phyloP scores from a whole-genome alignment of 768 basidiomycete genomes.

The Amanita molliuscula region DNA sequence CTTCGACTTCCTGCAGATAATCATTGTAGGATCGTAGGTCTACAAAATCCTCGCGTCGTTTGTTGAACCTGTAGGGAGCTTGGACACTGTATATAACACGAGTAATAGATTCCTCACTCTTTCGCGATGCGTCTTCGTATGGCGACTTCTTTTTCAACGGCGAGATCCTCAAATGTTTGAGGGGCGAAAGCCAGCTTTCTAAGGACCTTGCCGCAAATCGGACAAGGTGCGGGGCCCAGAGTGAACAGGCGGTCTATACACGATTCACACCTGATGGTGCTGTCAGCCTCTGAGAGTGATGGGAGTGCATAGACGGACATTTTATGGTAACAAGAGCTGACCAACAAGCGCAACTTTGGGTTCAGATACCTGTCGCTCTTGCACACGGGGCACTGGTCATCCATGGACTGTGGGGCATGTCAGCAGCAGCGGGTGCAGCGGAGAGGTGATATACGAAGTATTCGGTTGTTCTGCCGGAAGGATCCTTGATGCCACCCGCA shows the following conservation, averaged over 20 bases:
- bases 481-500: constrained; percentile 80
- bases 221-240: constrained; percentile 92
- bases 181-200: constrained; percentile 93
- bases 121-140: constrained; percentile 80
- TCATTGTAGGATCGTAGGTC: constrained; percentile 81
- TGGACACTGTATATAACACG: background rate
- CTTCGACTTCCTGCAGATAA: constrained; percentile 93
- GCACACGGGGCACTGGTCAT: constrained; percentile 95
- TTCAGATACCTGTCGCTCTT: constrained; percentile 95
- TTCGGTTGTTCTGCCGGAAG: constrained; percentile 71
- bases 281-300: background rate
- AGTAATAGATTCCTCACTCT: constrained; percentile 44
- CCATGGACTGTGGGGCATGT: constrained; percentile 49
- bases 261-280: constrained; percentile 76
- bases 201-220: constrained; percentile 79
- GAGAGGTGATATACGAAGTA: constrained; percentile 50
- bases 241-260: constrained; percentile 97
- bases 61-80: constrained; percentile 68
- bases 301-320: constrained; percentile 44
- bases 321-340: constrained; percentile 97
- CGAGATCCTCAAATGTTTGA: constrained; percentile 89
- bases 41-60: constrained; percentile 80
- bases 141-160: constrained; percentile 90
- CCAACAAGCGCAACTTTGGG: constrained; percentile 85
- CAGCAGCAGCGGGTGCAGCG: background rate